These are phyloP conservation scores for Neopestalotiopsis sp. DNA, from an alignment of 2,329 filamentous ascomycete genomes.

Conservation along the genomic window DNA sequence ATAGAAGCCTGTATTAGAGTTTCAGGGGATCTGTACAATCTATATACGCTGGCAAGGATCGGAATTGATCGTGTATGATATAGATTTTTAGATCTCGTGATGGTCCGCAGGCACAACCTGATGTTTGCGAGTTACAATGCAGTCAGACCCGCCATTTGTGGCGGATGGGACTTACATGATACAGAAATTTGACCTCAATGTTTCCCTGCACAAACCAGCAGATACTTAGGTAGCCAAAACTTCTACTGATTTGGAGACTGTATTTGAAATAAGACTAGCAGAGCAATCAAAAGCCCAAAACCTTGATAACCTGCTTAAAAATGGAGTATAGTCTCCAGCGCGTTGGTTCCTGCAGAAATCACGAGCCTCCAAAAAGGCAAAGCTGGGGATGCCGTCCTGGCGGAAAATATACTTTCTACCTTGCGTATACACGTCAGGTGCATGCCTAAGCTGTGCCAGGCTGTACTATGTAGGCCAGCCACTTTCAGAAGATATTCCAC, in stretches of 20 bases:
- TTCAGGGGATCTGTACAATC: neutral
- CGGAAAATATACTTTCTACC: neutral
- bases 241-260: too few species aligned
- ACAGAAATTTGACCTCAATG: too few species aligned
- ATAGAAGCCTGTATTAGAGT: constrained; percentile 5
- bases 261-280: too few species aligned
- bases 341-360: neutral
- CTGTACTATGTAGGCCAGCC: neutral
- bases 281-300: too few species aligned
- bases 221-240: too few species aligned
- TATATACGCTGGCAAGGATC: neutral
- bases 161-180: too few species aligned
- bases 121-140: neutral
- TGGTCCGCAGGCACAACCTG: neutral
- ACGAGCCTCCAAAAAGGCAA: neutral
- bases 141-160: neutral
- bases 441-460: neutral
- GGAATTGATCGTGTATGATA: neutral
- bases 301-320: neutral
- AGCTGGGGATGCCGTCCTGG: neutral
- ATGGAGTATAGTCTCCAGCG: neutral
- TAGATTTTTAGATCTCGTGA: neutral
- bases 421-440: neutral
- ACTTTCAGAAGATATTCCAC: neutral
- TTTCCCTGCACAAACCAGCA: too few species aligned